Conservation (phyloP, 345 rosid genomes). For the Lagerstroemia speciosa region DNA sequence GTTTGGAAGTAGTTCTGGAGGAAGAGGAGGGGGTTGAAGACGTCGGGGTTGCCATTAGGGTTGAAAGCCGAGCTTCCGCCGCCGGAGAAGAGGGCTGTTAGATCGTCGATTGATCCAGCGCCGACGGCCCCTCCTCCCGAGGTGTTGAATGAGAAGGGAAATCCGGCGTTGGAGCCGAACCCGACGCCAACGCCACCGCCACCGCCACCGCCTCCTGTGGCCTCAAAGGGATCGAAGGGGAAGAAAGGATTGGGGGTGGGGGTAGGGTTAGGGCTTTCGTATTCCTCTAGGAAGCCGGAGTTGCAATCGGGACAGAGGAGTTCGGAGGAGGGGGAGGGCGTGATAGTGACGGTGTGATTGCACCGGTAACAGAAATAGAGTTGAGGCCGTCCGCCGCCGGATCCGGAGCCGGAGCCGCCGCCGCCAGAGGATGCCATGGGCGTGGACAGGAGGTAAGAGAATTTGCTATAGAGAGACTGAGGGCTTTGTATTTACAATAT, state of each 20-base stretch:
- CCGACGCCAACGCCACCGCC: slow-evolving; percentile 7
- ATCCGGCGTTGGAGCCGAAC: slow-evolving; percentile 7
- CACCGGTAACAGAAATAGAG: slow-evolving; percentile 56
- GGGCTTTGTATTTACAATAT: not conserved
- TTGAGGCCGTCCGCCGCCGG: slow-evolving; percentile 23
- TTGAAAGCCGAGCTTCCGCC: slow-evolving; percentile 7
- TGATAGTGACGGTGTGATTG: slow-evolving; percentile 39
- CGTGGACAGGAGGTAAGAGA: not conserved
- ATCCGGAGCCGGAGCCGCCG: slow-evolving; percentile 17
- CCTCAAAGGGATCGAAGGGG: slow-evolving; percentile 7
- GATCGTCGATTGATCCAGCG: slow-evolving; percentile 17
- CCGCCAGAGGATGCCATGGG: slow-evolving; percentile 30
- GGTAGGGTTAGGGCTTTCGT: slow-evolving; percentile 26
- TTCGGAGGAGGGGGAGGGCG: slow-evolving; percentile 32
- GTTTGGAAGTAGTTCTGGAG: slow-evolving; percentile 39
- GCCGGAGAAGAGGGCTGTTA: slow-evolving; percentile 23
- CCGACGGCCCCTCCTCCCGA: slow-evolving; percentile 15
- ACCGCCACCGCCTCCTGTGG: not conserved
- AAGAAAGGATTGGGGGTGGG: slow-evolving; percentile 22
- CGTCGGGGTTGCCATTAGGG: slow-evolving; percentile 4
- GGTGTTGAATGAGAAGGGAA: slow-evolving; percentile 16
- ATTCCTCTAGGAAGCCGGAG: slow-evolving; percentile 55
- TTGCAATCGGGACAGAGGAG: slow-evolving; percentile 51
- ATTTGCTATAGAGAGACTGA: not conserved
- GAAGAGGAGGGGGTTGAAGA: slow-evolving; percentile 32